phyloP scores from a whole-genome alignment of 108 stramenopile genomes.

The Stephanodiscus minutulus region DNA sequence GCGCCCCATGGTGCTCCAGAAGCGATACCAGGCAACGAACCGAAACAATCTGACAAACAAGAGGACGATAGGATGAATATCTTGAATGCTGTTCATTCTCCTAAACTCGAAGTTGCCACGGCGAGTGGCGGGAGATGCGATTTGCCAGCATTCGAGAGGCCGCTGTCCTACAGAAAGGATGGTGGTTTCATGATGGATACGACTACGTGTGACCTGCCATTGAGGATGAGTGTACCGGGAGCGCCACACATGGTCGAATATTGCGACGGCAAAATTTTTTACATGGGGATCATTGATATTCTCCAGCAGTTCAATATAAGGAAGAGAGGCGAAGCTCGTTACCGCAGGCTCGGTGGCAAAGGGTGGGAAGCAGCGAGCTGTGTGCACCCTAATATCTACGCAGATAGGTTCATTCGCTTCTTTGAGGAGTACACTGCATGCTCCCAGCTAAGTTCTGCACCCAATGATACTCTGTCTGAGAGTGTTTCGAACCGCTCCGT shows the following conservation, averaged over 20 bases:
- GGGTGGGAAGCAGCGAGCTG: constrained; percentile 78
- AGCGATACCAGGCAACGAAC: background rate
- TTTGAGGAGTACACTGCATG: constrained; percentile 70
- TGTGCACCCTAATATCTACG: constrained; percentile 80
- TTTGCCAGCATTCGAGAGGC: constrained; percentile 58
- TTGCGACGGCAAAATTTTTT: constrained; percentile 86
- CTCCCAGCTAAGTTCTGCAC: background rate
- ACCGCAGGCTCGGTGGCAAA: constrained; percentile 59
- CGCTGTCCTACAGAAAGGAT: constrained; percentile 80
- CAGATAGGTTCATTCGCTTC: constrained; percentile 78
- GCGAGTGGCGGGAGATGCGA: constrained; percentile 11
- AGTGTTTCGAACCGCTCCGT: background rate
- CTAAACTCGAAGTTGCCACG: background rate
- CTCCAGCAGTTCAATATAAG: constrained; percentile 94
- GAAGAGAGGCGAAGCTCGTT: constrained; percentile 84
- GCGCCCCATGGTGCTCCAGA: constrained; percentile 38
- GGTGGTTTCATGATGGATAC: constrained; percentile 88
- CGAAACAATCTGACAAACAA: background rate
- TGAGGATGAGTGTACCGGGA: constrained; percentile 50
- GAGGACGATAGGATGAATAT: constrained; percentile 4
- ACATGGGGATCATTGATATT: constrained; percentile 97
- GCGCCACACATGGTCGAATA: constrained; percentile 58
- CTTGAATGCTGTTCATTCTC: constrained; percentile 2
- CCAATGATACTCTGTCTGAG: background rate
- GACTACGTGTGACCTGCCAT: constrained; percentile 55